A percentile compares a stretch with the other conserved stretches of the same genome.
phyloP scores from a whole-genome alignment of 2,329 filamentous ascomycete genomes.

The Chaetomium sp. region DNA sequence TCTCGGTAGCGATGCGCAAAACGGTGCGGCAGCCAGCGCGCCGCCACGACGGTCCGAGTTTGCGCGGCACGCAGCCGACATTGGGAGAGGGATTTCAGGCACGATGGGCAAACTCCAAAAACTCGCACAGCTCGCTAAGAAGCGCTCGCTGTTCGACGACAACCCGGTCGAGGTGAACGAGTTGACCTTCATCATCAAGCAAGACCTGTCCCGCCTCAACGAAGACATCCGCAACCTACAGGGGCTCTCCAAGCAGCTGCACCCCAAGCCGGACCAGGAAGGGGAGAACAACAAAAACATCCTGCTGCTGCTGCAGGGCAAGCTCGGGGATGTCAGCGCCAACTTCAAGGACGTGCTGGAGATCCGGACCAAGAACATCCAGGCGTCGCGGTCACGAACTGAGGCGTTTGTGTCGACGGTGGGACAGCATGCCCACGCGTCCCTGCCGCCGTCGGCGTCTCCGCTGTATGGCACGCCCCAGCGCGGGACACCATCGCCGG shows the following conservation, averaged over 20 bases:
- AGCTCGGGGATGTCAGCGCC: constrained; percentile 82
- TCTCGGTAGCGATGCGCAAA: constrained; percentile 61
- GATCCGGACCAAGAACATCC: constrained; percentile 94
- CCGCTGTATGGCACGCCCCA: constrained; percentile 79
- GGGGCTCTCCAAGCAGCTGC: constrained; percentile 66
- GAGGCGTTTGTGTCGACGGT: constrained; percentile 96
- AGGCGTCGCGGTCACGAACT: constrained; percentile 82
- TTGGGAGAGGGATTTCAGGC: constrained; percentile 81
- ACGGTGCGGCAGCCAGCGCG: constrained; percentile 51
- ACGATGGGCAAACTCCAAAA: constrained; percentile 96
- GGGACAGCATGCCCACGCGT: constrained; percentile 64
- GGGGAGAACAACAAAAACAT: constrained; percentile 98
- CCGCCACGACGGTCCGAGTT: constrained; percentile 76
- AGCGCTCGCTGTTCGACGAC: constrained; percentile 96
- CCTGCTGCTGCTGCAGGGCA: constrained; percentile 82
- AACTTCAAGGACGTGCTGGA: constrained; percentile 98
- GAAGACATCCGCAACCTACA: constrained; percentile 83
- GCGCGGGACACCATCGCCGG: constrained; percentile 59
- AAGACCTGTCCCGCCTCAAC: constrained; percentile 79
- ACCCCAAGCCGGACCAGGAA: constrained; percentile 69
- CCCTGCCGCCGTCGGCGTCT: constrained; percentile 69
- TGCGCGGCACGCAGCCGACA: constrained; percentile 82
- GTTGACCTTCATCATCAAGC: constrained; percentile 93
- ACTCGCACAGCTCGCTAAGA: constrained; percentile 87
- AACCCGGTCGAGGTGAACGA: constrained; percentile 94